These are phyloP conservation scores for Trichoderma breve DNA, from an alignment of 2,329 filamentous ascomycete genomes.

Conservation along the genomic window DNA sequence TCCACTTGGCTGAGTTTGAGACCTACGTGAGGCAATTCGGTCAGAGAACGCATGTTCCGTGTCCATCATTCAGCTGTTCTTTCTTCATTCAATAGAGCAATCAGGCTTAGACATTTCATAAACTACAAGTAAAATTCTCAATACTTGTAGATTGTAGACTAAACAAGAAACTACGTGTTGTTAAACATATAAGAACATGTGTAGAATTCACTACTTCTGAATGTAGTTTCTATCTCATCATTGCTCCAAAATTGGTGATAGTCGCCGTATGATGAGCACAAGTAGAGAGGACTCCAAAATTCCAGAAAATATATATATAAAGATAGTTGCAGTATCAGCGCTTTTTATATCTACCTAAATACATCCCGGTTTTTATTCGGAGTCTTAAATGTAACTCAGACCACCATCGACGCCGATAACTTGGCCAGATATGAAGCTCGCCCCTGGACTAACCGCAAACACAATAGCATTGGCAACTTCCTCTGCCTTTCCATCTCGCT, in stretches of 20 bases:
- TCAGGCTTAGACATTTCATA: not conserved
- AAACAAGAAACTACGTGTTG: rapidly evolving
- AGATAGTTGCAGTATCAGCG: not conserved
- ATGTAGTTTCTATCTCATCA: not conserved
- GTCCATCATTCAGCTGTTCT: not conserved
- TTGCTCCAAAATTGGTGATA: not conserved
- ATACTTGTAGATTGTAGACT: not conserved
- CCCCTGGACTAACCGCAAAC: constrained; percentile 23
- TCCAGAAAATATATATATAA: not conserved
- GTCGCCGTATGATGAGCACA: not conserved
- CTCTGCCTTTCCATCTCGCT: constrained; percentile 22
- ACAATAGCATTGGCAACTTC: constrained; percentile 24
- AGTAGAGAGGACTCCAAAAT: not conserved
- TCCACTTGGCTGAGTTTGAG: not conserved
- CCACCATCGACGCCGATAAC: constrained; percentile 25
- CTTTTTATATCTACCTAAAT: not conserved
- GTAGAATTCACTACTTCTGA: not conserved
- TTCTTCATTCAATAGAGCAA: not conserved
- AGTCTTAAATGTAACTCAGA: not conserved
- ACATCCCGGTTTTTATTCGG: rapidly evolving
- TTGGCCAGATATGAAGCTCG: constrained; percentile 24
- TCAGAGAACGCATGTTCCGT: no score
- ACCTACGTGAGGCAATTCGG: no score
- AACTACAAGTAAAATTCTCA: not conserved
- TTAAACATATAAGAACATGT: not conserved